Percentiles rank a stretch among this genome's conserved stretches.
Conservation (phyloP, 2,329 filamentous ascomycete species). For the Sporothrix curviconia region DNA sequence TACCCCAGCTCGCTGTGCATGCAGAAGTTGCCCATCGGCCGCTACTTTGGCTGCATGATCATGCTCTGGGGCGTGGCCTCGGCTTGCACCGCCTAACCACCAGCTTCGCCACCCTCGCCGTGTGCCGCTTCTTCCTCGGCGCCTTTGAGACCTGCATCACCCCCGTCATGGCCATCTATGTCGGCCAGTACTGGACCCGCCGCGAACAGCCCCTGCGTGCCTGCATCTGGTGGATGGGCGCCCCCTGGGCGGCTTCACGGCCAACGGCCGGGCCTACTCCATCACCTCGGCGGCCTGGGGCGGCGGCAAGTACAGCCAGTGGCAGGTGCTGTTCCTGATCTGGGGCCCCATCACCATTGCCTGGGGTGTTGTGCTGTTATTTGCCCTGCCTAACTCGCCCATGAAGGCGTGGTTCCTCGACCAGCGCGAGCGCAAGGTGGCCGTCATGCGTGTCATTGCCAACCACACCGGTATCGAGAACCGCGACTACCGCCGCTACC, state of each 20-base stretch:
- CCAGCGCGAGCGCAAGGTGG: constrained; percentile 25
- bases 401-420: constrained; percentile 28
- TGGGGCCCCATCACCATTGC: constrained; percentile 27
- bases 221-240: constrained; percentile 16
- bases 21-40: constrained; percentile 36
- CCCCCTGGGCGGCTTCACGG: constrained; percentile 13
- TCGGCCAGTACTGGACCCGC: constrained; percentile 15
- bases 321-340: constrained; percentile 29
- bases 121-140: constrained; percentile 16
- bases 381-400: constrained; percentile 37
- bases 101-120: constrained; percentile 11
- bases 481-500: constrained; percentile 24
- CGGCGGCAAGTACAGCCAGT: constrained; percentile 10
- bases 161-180: constrained; percentile 13
- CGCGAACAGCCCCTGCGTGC: constrained; percentile 15
- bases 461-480: constrained; percentile 33
- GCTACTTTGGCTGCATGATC: constrained; percentile 37
- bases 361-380: constrained; percentile 25
- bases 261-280: constrained; percentile 11
- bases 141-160: constrained; percentile 15
- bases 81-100: not conserved
- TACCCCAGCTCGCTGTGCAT: constrained; percentile 35
- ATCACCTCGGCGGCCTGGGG: constrained; percentile 12
- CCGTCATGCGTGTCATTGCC: constrained; percentile 26
- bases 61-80: constrained; percentile 22